Evolutionary conservation across 1,139 yeast genomes (phyloP).

Genomic region (Candida gigantensis): DNA sequence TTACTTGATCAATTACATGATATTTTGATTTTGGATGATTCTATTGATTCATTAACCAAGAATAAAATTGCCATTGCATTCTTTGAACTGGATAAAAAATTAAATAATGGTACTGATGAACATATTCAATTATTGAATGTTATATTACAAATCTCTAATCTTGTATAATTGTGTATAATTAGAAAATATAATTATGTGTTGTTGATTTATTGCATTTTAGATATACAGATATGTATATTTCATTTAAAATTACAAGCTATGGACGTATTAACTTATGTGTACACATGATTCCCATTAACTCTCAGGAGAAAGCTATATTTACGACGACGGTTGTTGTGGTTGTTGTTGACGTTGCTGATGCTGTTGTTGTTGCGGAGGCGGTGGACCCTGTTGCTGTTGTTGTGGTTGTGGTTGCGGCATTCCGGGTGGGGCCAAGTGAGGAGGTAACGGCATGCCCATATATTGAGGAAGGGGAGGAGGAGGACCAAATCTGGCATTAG

Average conservation of each 20-base stretch:
- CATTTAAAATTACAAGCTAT: no score
- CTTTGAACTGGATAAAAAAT: constrained; percentile 72
- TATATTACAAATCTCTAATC: constrained; percentile 55
- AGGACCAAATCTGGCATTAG: constrained; percentile 21
- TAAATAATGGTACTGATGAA: constrained; percentile 89
- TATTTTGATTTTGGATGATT: constrained; percentile 58
- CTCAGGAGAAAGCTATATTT: no score
- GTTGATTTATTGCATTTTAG: no score
- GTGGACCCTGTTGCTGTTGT: constrained; percentile 16
- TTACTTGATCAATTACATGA: constrained; percentile 82
- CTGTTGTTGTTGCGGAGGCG: constrained; percentile 11
- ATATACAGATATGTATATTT: no score
- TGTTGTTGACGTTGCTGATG: constrained; percentile 8
- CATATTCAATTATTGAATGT: constrained; percentile 79
- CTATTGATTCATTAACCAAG: constrained; percentile 56
- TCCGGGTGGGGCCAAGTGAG: constrained; percentile 17
- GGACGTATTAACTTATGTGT: no score
- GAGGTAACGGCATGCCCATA: constrained; percentile 27
- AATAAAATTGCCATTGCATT: constrained; percentile 62
- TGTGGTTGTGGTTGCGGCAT: constrained; percentile 18
- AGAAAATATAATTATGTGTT: background rate
- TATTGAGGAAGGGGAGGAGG: constrained; percentile 28
- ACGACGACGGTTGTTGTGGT: constrained; percentile 18
- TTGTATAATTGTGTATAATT: constrained; percentile 21
- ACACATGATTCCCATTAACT: no score